Conservation (phyloP, 1,139 yeast species). For the Protomyces gravidus region DNA sequence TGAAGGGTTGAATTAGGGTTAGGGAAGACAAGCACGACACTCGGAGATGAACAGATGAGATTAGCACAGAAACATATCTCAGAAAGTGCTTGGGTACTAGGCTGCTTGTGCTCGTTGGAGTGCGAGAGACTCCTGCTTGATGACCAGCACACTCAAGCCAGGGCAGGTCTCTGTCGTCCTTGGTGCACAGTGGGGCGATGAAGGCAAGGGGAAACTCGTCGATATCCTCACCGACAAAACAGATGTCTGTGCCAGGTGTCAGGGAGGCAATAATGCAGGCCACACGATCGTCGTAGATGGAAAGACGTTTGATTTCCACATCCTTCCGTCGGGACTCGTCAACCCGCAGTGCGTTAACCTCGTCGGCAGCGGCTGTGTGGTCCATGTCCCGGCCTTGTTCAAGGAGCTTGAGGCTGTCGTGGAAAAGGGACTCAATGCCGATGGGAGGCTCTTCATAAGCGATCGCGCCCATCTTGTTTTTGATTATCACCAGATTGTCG, state of each 20-base stretch:
- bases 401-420: constrained; percentile 77
- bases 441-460: constrained; percentile 76
- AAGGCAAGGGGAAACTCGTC: constrained; percentile 97
- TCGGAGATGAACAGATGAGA: too few relatives aligned
- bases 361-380: constrained; percentile 94
- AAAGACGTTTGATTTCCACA: constrained; percentile 91
- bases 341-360: constrained; percentile 85
- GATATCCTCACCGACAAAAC: constrained; percentile 88
- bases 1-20: too few relatives aligned
- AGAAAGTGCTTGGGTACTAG: too few relatives aligned
- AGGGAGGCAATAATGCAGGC: constrained; percentile 98
- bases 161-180: constrained; percentile 25
- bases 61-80: too few relatives aligned
- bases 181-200: constrained; percentile 60
- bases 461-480: constrained; percentile 95
- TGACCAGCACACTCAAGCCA: constrained; percentile 5
- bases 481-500: constrained; percentile 96
- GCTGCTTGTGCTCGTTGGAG: too few relatives aligned
- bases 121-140: too few relatives aligned
- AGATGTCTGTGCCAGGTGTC: constrained; percentile 93
- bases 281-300: constrained; percentile 93
- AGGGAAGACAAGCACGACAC: too few relatives aligned
- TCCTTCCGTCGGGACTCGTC: constrained; percentile 91
- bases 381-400: constrained; percentile 90
- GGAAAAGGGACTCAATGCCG: constrained; percentile 68